Conservation (phyloP, 306 rosid genomes). For the Macrotyloma uniflorum region DNA sequence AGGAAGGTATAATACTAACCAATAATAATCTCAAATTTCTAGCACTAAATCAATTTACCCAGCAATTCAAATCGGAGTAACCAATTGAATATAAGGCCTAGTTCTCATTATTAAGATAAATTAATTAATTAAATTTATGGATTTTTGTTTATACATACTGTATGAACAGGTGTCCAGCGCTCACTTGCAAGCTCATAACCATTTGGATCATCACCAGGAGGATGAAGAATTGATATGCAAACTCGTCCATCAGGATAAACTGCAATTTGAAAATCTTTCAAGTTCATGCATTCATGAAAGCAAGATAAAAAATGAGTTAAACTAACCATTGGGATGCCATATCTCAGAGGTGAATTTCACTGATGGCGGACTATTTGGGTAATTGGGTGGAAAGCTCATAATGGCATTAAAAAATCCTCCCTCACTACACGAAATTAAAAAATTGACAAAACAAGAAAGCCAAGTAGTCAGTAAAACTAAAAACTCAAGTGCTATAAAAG, state of each 20-base stretch:
- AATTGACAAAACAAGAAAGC: constrained; percentile 29
- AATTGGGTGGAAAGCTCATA: constrained; percentile 88
- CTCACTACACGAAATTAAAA: constrained; percentile 59
- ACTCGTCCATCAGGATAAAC: constrained; percentile 98
- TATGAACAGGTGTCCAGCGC: constrained; percentile 98
- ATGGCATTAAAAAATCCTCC: constrained; percentile 98
- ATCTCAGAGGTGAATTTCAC: constrained; percentile 81
- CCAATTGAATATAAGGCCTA: neutral
- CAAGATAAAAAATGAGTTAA: neutral
- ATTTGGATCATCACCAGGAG: constrained; percentile 97
- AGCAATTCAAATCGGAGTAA: constrained; percentile 5
- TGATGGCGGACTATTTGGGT: constrained; percentile 93
- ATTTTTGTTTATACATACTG: constrained; percentile 56
- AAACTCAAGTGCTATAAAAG: neutral
- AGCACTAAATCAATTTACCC: constrained; percentile 22
- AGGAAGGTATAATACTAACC: constrained; percentile 21
- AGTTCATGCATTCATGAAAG: neutral
- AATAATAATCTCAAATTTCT: constrained; percentile 24
- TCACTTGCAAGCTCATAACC: constrained; percentile 99
- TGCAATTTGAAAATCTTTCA: constrained; percentile 42
- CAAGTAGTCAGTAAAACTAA: constrained; percentile 14
- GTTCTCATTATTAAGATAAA: neutral
- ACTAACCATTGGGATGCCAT: constrained; percentile 97
- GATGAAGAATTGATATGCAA: constrained; percentile 96
- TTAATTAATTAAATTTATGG: neutral